Conservation (phyloP, 164 flowering plant genomes). For the Vitis rotundifolia region DNA sequence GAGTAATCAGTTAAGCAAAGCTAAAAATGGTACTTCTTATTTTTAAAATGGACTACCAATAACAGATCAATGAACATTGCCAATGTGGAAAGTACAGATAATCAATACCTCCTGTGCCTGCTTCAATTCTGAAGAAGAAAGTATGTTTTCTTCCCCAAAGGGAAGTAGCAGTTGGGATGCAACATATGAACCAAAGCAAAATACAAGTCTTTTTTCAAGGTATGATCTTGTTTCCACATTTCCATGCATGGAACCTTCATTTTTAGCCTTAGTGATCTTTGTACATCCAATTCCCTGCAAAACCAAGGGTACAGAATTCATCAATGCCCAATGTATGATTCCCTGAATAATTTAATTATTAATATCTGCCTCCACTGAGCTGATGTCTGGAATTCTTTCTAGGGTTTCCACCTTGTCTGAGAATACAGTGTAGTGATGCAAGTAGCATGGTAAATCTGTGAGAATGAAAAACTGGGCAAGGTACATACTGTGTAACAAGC, state of each 20-base stretch:
- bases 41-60: neutral
- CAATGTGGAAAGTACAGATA: neutral
- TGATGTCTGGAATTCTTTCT: too few species aligned
- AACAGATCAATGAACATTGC: neutral
- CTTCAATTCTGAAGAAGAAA: slow-evolving; percentile 69
- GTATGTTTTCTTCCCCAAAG: slow-evolving; percentile 87
- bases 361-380: neutral
- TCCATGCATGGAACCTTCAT: slow-evolving; percentile 63
- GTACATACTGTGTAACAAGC: too few species aligned
- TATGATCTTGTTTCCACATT: slow-evolving; percentile 85
- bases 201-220: slow-evolving; percentile 92
- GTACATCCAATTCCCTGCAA: slow-evolving; percentile 92
- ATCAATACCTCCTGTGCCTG: slow-evolving; percentile 84
- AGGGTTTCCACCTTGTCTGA: too few species aligned
- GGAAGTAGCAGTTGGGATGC: slow-evolving; percentile 89
- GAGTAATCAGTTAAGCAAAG: slow-evolving; percentile 10
- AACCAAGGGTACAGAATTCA: neutral
- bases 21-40: neutral
- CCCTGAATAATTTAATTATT: neutral
- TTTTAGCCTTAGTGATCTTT: slow-evolving; percentile 76
- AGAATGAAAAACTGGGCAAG: too few species aligned
- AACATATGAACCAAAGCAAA: slow-evolving; percentile 91
- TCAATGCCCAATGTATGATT: neutral
- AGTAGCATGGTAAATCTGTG: too few species aligned
- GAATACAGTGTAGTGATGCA: too few species aligned